Base-by-base conservation (phyloP, 345 rosid species). In the Ceriops decandra region DNA sequence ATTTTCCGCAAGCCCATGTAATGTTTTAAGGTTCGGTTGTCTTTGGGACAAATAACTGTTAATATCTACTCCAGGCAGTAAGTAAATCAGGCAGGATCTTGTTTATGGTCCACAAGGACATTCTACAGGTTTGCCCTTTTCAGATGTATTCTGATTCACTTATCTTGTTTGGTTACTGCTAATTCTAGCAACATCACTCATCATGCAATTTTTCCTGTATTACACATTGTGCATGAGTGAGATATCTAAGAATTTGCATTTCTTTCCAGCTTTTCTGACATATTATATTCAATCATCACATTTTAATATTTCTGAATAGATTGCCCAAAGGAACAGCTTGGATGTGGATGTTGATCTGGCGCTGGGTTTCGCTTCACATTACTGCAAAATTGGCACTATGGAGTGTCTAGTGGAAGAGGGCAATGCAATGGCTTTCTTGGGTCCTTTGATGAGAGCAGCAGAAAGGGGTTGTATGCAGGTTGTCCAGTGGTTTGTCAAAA, bases 381-480 rank as follows among this genome's bases (percentile, higher is more conserved):
- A 88, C 60, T 81, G 96, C 79, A 95, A 95, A 79, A 86, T 91
- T 7, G 88, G 88, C 52, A 95, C 99, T 9, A 95, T 95, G 99
- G 95, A 91, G 80, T 95, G 97, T 79, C 86, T 95, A 28, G 99
- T 91, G 72, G 99, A 91, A 80, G 99, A 95, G 79, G 99, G 97
- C 52, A 83, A 95, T 60, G 99, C 97, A 21, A 85, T 86, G 70
- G 91, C 96, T 35, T 95, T 95, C 76, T 71, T 95, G 80, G 96
- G 96, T 26, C 99, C 97, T 5, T 78, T 95, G 72, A 85, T 95
- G 97, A 91, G 97, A 83, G 97, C 97, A 54, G 91, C 97, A 0
- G 96, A 93, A 85, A 88, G 95, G 74, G 97, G 99, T 49, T 89
- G 95, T 68, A 81, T 91, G 89, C 93, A 88, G 77, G 97, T 93